These are phyloP conservation scores for Ceratocystiopsis sp. DNA, from an alignment of 2,329 filamentous ascomycete species.

Conservation along the genomic window DNA sequence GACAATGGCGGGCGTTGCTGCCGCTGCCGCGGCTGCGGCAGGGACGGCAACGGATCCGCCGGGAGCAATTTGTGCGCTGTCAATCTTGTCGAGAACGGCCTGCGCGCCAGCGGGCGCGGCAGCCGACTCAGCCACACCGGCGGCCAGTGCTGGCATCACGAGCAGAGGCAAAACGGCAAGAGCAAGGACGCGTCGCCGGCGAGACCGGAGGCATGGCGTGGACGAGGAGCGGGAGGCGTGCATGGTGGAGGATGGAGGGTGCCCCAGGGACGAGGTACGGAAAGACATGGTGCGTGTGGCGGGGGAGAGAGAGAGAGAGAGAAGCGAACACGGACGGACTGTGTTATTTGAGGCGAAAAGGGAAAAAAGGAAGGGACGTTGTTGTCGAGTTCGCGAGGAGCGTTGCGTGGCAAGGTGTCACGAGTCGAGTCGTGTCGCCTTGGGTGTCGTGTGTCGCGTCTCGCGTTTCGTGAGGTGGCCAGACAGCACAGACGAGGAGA, in stretches of 20 bases:
- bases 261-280: background rate
- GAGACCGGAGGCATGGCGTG: background rate
- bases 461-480: no score
- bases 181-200: conserved; percentile 6
- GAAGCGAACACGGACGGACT: background rate
- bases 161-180: conserved; percentile 7
- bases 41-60: no score
- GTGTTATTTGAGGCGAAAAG: background rate
- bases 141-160: conserved; percentile 5
- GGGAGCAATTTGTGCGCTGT: no score
- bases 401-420: no score
- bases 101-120: background rate
- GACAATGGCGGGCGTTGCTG: background rate
- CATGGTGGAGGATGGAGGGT: conserved; percentile 2
- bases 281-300: conserved; percentile 1
- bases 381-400: background rate
- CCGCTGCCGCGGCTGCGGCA: background rate
- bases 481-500: no score
- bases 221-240: background rate
- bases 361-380: background rate
- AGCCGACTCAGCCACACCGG: conserved; percentile 1
- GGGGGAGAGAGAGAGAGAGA: background rate
- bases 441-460: no score
- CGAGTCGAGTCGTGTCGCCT: background rate
- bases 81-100: background rate